Percentiles rank a stretch among this genome's conserved stretches.
phyloP scores from a whole-genome alignment of 164 flowering plant genomes.

The Vitis vinifera region ASM3070453v1 NC_081805.1:3526001-3526500 shows the following conservation, averaged over 20 bases:
- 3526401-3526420: neutral
- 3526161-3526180: neutral
- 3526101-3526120: neutral
- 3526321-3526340: conserved; percentile 81
- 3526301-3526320: conserved; percentile 68
- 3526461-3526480: neutral
- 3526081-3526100: conserved; percentile 25
- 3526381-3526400: neutral
- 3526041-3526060: conserved; percentile 83
- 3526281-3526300: conserved; percentile 76
- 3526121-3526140: neutral
- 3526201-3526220: conserved; percentile 90
- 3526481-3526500: too few relatives aligned
- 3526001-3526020: conserved; percentile 95
- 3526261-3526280: conserved; percentile 74
- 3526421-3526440: neutral
- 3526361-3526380: conserved; percentile 22
- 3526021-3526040: conserved; percentile 94
- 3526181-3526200: conserved; percentile 75
- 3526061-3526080: conserved; percentile 96
- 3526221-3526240: conserved; percentile 87
- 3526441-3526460: too few relatives aligned
- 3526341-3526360: conserved; percentile 96
- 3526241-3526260: conserved; percentile 95
- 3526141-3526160: neutral